Evolutionary conservation across 768 basidiomycete genomes (phyloP).

Genomic region (Lanmaoa rubissima): DNA sequence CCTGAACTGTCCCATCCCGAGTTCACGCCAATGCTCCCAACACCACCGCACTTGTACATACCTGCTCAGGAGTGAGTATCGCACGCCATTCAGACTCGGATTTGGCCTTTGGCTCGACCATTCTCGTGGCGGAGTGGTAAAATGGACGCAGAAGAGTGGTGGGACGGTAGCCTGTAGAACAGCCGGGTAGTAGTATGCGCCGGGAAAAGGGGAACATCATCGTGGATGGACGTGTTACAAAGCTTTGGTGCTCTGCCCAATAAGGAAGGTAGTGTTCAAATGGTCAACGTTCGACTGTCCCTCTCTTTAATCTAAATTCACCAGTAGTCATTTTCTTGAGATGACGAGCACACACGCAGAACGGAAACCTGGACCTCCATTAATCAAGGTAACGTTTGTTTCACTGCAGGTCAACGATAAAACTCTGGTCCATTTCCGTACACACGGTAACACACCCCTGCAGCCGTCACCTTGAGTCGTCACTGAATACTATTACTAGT

Average conservation of each 20-base stretch:
- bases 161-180: neutral
- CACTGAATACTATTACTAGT: no score
- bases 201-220: neutral
- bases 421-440: no score
- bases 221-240: neutral
- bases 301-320: no score
- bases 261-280: conserved; percentile 8
- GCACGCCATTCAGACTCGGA: conserved; percentile 84
- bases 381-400: no score
- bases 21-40: neutral
- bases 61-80: conserved; percentile 78
- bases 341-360: no score
- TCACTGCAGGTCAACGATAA: no score
- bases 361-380: no score
- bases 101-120: conserved; percentile 38
- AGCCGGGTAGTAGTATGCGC: neutral
- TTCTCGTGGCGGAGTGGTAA: conserved; percentile 6
- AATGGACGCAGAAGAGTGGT: conserved; percentile 1
- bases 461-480: no score
- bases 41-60: conserved; percentile 30
- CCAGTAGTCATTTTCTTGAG: no score
- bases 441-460: no score
- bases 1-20: conserved; percentile 57
- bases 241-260: neutral
- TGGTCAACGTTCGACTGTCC: no score